A percentile compares a stretch with the other conserved stretches of the same genome.
Conservation (phyloP, 805 yeast species). For the Lipomyces mesembrius region DNA sequence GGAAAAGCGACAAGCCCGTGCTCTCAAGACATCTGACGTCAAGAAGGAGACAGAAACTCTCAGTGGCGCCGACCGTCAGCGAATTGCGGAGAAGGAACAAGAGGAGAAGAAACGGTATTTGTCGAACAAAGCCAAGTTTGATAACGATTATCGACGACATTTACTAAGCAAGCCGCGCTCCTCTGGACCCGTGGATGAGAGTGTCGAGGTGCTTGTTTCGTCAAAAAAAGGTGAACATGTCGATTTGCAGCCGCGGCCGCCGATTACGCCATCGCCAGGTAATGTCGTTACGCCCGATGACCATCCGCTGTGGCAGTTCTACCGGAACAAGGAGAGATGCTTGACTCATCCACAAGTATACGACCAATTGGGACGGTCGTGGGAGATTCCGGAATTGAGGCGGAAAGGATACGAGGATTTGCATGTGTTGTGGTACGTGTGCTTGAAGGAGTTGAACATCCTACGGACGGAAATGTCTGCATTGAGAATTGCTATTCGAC, state of each 20-base stretch:
- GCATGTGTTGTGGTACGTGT: constrained; percentile 87
- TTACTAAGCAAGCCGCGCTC: constrained; percentile 5
- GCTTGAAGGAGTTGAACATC: constrained; percentile 80
- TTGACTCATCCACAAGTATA: constrained; percentile 63
- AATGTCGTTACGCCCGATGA: constrained; percentile 63
- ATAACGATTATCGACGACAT: not conserved
- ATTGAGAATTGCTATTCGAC: constrained; percentile 46
- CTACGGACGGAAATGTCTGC: constrained; percentile 76
- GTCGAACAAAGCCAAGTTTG: not conserved
- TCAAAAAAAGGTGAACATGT: constrained; percentile 26
- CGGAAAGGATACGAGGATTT: constrained; percentile 89
- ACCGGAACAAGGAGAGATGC: constrained; percentile 54
- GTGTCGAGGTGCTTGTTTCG: constrained; percentile 22
- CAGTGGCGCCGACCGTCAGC: not conserved
- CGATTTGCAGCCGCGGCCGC: constrained; percentile 50
- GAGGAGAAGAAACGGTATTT: not conserved
- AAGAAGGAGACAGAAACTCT: not conserved
- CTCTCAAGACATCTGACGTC: not conserved
- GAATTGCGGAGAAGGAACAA: not conserved
- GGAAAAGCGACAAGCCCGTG: not conserved
- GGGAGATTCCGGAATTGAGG: constrained; percentile 88
- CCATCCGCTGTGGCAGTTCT: constrained; percentile 96
- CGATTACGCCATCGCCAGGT: constrained; percentile 89
- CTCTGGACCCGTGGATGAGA: constrained; percentile 16
- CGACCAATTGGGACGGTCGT: constrained; percentile 60